Evolutionary conservation across 306 rosid genomes (phyloP), one percentile per base, ranked within the genome.

Genomic region (Dalbergia oliveri): DNA sequence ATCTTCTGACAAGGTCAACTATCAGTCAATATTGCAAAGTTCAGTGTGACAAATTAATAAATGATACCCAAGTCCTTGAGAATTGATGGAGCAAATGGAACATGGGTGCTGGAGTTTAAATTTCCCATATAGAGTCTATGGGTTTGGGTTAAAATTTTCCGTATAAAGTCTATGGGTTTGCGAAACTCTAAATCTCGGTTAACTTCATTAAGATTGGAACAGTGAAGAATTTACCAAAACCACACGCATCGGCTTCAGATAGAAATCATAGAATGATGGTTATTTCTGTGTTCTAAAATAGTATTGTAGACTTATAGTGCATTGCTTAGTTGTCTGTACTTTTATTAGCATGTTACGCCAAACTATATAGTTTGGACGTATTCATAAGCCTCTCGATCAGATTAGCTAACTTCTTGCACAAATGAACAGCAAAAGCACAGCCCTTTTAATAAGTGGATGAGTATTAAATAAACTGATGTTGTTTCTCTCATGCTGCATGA

Each of bases 341-440:
- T 56, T 82, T 66, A 54, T 82, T 66, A 54, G 77, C 80, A 67
- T 49, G 47, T 68, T 73, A 65, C 44, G 67, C 43, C 43, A 19
- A 54, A 67, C 79, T 35, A 61, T 16, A 61, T 39, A 12, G 60
- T 45, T 34, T 58, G 71, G 45, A 83, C n/a, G 19, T 21, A 34
- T 63, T 61, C 60, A n/a, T 5, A 58, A 57, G n/a, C 47, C 31
- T 69, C 58, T 61, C 69, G 67, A 21, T 33, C 34, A 19, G 60
- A 69, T 54, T 47, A 56, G 41, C 79, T n/a, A 64, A 56, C 66
- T 70, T 75, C 18, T 75, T 72, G 66, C 71, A 47, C 26, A 56
- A 45, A 54, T 62, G 15, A 69, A 63, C 47, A 53, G 69, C 31
- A 34, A 71, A 78, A 73, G 44, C 54, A 41, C 11, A 6, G 59